phyloP scores from a whole-genome alignment of 768 basidiomycete species.

The Rhizopogon vinicolor region DNA sequence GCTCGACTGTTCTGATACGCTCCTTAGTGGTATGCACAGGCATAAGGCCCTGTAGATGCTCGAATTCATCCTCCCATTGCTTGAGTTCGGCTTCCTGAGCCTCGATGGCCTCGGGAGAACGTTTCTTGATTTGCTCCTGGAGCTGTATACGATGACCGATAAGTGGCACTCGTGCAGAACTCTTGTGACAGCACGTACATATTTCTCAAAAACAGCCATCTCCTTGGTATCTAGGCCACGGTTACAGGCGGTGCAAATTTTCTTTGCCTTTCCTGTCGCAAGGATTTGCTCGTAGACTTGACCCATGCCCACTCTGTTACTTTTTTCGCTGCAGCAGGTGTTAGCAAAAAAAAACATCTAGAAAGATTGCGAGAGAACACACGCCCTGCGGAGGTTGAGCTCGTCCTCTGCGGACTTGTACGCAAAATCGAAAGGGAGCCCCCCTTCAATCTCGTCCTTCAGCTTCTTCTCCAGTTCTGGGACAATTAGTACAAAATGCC shows the following conservation, averaged over 20 bases:
- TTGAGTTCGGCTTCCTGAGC: constrained; percentile 42
- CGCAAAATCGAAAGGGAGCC: constrained; percentile 40
- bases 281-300: constrained; percentile 54
- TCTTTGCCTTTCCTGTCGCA: constrained; percentile 52
- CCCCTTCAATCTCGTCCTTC: constrained; percentile 34
- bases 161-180: neutral
- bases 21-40: constrained; percentile 52
- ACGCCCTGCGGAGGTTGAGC: constrained; percentile 18
- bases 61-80: constrained; percentile 59
- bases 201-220: constrained; percentile 60
- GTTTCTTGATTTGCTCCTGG: constrained; percentile 54
- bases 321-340: constrained; percentile 9
- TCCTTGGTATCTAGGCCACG: constrained; percentile 57
- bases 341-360: neutral
- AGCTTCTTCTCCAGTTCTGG: constrained; percentile 47
- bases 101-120: constrained; percentile 40
- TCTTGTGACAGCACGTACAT: constrained; percentile 39
- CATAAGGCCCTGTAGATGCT: constrained; percentile 51
- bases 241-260: constrained; percentile 74
- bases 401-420: constrained; percentile 32
- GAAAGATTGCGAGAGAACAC: neutral
- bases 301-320: constrained; percentile 30
- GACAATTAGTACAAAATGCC: constrained; percentile 8
- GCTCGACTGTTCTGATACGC: constrained; percentile 54
- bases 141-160: constrained; percentile 38